Conservation (phyloP, 2,329 filamentous ascomycete species). For the Xylaria sp. region DNA sequence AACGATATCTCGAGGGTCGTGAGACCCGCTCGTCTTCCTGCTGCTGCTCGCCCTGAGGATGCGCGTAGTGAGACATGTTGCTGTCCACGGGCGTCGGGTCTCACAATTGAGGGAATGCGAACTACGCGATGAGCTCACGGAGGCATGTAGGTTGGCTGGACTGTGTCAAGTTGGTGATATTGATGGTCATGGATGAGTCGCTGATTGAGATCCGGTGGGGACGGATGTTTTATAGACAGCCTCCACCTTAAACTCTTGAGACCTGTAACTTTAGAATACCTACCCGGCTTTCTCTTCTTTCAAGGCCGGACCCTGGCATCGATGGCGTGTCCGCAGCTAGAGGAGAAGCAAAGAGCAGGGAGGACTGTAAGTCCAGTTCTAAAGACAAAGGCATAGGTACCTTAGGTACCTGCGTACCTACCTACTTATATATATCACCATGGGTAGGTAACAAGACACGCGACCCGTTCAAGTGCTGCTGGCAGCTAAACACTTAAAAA, state of each 20-base stretch:
- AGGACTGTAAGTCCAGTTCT: neutral
- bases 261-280: neutral
- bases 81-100: neutral
- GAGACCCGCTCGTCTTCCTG: conserved; percentile 29
- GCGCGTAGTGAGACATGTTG: conserved; percentile 29
- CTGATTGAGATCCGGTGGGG: conserved; percentile 17
- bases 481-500: neutral
- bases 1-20: conserved; percentile 45
- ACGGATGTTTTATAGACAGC: conserved; percentile 11
- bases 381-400: neutral
- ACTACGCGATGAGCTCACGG: neutral
- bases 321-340: neutral
- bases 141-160: neutral
- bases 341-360: neutral
- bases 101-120: neutral
- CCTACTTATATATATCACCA: no score
- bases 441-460: neutral
- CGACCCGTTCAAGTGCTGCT: neutral
- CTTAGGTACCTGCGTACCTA: no score
- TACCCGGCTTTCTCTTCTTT: neutral
- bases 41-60: neutral
- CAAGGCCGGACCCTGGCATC: conserved; percentile 14
- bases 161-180: neutral
- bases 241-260: conserved; percentile 9
- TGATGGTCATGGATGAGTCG: conserved; percentile 10